These are phyloP conservation scores for Termitomyces sp. DNA, from an alignment of 768 basidiomycete species.

Conservation along the genomic window DNA sequence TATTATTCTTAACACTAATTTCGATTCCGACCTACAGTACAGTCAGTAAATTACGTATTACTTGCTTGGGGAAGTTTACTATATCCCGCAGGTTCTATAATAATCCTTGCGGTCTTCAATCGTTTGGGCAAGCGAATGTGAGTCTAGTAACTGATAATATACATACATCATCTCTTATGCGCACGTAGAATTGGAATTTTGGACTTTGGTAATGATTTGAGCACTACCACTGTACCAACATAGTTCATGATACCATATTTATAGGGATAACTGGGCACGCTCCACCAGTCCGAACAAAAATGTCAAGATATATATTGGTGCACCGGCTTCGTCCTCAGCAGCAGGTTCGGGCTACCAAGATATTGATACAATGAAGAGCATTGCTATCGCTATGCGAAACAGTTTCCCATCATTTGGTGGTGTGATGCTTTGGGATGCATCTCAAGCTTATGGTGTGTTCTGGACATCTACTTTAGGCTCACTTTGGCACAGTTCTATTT, in stretches of 20 bases:
- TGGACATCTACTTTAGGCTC: slow-evolving; percentile 20
- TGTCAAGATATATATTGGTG: slow-evolving; percentile 62
- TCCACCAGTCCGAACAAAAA: slow-evolving; percentile 50
- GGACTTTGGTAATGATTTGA: slow-evolving; percentile 39
- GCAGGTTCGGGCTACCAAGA: slow-evolving; percentile 58
- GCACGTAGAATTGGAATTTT: slow-evolving; percentile 55
- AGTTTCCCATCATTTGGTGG: slow-evolving; percentile 66
- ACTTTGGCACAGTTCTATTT: neutral
- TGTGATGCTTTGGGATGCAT: slow-evolving; percentile 49
- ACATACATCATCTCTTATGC: slow-evolving; percentile 1
- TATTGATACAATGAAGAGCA: slow-evolving; percentile 37
- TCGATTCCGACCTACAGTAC: slow-evolving; percentile 21
- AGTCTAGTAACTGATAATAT: slow-evolving; percentile 16
- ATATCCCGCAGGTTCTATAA: slow-evolving; percentile 45
- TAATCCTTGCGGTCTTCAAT: slow-evolving; percentile 44
- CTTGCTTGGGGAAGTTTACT: neutral
- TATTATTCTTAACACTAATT: neutral
- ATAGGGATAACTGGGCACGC: slow-evolving; percentile 63
- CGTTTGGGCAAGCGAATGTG: slow-evolving; percentile 43
- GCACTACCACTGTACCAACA: neutral
- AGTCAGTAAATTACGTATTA: slow-evolving; percentile 17
- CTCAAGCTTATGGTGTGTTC: slow-evolving; percentile 38
- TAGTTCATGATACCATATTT: neutral
- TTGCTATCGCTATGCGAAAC: slow-evolving; percentile 43
- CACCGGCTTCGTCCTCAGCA: slow-evolving; percentile 50